phyloP scores from a whole-genome alignment of 352 stramenopile species.

The Pythium folliculosum region DNA sequence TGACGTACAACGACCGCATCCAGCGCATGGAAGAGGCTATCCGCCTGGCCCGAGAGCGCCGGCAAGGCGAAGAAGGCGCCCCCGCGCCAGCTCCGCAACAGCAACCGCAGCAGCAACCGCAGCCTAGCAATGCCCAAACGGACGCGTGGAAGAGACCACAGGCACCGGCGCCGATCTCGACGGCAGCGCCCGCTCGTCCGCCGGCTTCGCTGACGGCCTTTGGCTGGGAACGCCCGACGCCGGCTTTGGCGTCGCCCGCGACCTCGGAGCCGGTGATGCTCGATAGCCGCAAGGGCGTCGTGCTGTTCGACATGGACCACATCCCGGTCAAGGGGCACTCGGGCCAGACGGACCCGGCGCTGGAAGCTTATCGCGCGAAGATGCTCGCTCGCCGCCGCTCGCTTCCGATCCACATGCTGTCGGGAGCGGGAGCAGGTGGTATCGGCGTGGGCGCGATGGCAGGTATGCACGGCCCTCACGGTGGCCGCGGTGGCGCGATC shows the following conservation, averaged over 20 bases:
- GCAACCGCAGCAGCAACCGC: not conserved
- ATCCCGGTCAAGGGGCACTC: slow-evolving; percentile 26
- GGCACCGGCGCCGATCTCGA: slow-evolving; percentile 12
- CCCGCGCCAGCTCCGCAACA: not conserved
- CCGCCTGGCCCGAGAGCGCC: slow-evolving; percentile 6
- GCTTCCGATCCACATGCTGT: slow-evolving; percentile 48
- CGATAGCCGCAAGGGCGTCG: slow-evolving; percentile 25
- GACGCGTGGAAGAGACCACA: not conserved
- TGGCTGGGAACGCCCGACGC: slow-evolving; percentile 12
- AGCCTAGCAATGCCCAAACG: not conserved
- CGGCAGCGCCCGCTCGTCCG: not conserved
- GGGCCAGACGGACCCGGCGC: slow-evolving; percentile 15
- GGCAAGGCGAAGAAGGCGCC: slow-evolving; percentile 10
- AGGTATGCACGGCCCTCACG: slow-evolving; percentile 13
- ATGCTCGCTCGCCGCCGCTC: slow-evolving; percentile 41
- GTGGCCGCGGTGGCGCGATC: not conserved
- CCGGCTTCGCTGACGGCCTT: slow-evolving; percentile 4
- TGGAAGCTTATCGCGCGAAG: slow-evolving; percentile 21
- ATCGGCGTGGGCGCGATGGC: not conserved
- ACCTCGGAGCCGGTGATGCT: slow-evolving; percentile 8
- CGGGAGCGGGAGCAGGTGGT: not conserved
- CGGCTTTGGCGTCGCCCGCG: slow-evolving; percentile 1
- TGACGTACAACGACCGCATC: slow-evolving; percentile 68
- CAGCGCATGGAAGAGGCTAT: slow-evolving; percentile 51
- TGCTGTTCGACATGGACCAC: slow-evolving; percentile 51